These are phyloP conservation scores for Fragilariopsis cylindrus DNA, from an alignment of 108 stramenopile genomes.

Conservation along the genomic window DNA sequence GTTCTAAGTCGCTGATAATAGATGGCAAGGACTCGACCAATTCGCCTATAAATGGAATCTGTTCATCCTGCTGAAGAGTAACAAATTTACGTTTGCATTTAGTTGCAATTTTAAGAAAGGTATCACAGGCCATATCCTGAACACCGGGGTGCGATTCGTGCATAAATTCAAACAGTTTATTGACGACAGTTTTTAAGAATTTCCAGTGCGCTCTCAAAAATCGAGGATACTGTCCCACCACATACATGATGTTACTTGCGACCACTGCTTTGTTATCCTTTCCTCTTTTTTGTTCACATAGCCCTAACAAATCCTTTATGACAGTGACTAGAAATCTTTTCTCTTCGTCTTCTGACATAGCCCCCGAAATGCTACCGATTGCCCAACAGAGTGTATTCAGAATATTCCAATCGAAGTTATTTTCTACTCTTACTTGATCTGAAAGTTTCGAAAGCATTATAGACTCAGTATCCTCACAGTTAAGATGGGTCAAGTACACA, in stretches of 20 bases:
- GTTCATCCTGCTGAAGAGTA: slow-evolving; percentile 89
- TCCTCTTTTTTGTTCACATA: slow-evolving; percentile 95
- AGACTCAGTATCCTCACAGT: slow-evolving; percentile 96
- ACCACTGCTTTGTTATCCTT: slow-evolving; percentile 99
- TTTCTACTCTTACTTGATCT: slow-evolving; percentile 67
- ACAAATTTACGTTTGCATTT: slow-evolving; percentile 98
- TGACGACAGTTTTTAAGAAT: slow-evolving; percentile 99
- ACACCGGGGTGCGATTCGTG: slow-evolving; percentile 99
- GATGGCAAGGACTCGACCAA: slow-evolving; percentile 88
- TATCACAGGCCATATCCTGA: slow-evolving; percentile 99
- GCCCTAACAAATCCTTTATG: slow-evolving; percentile 96
- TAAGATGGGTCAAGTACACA: slow-evolving; percentile 98
- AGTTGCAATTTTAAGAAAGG: slow-evolving; percentile 97
- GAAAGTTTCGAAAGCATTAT: slow-evolving; percentile 98
- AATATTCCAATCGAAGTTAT: slow-evolving; percentile 79
- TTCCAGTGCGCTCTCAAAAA: slow-evolving; percentile 99
- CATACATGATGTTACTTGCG: slow-evolving; percentile 99
- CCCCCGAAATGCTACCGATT: slow-evolving; percentile 97
- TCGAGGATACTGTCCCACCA: slow-evolving; percentile 99
- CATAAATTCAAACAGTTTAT: slow-evolving; percentile 99
- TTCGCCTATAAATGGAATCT: slow-evolving; percentile 89
- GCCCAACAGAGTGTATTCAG: slow-evolving; percentile 99
- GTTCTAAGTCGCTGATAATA: slow-evolving; percentile 95
- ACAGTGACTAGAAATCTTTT: slow-evolving; percentile 99
- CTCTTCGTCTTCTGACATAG: slow-evolving; percentile 99